Evolutionary conservation across 176 grass and related monocot genomes (phyloP), one percentile per base, ranked within the genome.

Genomic region (Carex parvula): DNA sequence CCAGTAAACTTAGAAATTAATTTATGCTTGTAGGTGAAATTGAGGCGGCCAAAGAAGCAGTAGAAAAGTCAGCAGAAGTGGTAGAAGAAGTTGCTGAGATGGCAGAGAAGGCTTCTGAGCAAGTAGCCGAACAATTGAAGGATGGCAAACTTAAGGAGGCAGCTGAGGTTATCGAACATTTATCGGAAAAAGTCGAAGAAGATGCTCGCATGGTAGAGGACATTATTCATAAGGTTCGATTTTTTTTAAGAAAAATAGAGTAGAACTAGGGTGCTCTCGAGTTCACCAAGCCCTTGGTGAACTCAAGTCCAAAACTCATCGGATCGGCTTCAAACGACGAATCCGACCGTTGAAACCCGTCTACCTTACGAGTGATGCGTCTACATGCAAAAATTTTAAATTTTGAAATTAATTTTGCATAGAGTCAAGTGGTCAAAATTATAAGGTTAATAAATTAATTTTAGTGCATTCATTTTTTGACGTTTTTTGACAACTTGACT

Each of bases 221-320:
- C 65, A 92, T 97, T 22, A 85, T 97, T 84, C 87, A 91, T 26
- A 92, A 94, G 91, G 91, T 90, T 78, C 79, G 57, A 32, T 57
- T 46, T 11, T 32, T 32, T 1, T 46, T 21, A 29, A 48, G 22
- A 14, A 15, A 50, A 29, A 18, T 5, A 75, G n/a, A n/a, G n/a
- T n/a, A n/a, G n/a, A n/a, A n/a, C n/a, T n/a, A n/a, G n/a, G n/a
- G n/a, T n/a, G n/a, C n/a, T n/a, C n/a, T n/a, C n/a, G n/a, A n/a
- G n/a, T n/a, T n/a, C n/a, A n/a, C n/a, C n/a, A n/a, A n/a, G n/a
- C n/a, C n/a, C n/a, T n/a, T n/a, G n/a, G n/a, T n/a, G n/a, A n/a
- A n/a, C n/a, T n/a, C n/a, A n/a, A n/a, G n/a, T n/a, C n/a, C n/a
- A n/a, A n/a, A n/a, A n/a, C n/a, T n/a, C n/a, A n/a, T n/a, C n/a